Evolutionary conservation across 768 basidiomycete genomes (phyloP).

Genomic region (Agrocybe pediades): DNA sequence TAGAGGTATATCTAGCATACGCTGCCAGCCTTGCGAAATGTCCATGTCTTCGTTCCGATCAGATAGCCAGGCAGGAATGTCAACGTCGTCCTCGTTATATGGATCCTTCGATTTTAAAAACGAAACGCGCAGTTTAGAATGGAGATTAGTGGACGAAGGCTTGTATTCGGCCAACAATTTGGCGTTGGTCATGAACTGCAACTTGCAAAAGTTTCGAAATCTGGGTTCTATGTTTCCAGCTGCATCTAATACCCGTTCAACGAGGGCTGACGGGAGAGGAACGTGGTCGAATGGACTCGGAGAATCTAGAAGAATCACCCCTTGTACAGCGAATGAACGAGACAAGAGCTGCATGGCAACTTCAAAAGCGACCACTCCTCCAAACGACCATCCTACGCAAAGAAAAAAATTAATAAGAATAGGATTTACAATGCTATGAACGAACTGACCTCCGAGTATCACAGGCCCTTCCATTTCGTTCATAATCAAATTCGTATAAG

Average conservation of each 20-base stretch:
- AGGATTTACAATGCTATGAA: neutral
- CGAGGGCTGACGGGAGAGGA: constrained; percentile 51
- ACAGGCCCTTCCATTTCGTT: constrained; percentile 37
- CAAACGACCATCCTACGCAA: constrained; percentile 73
- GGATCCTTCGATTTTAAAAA: constrained; percentile 56
- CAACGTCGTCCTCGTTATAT: constrained; percentile 30
- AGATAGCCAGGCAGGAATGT: constrained; percentile 54
- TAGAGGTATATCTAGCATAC: constrained; percentile 35
- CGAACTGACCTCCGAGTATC: constrained; percentile 57
- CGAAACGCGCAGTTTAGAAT: constrained; percentile 36
- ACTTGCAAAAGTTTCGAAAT: constrained; percentile 36
- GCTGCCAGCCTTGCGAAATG: constrained; percentile 49
- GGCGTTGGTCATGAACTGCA: constrained; percentile 53
- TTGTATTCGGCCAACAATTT: constrained; percentile 49
- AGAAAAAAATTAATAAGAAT: neutral
- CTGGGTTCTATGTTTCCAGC: constrained; percentile 27
- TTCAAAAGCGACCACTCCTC: constrained; percentile 73
- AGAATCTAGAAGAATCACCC: constrained; percentile 68
- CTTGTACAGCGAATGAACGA: constrained; percentile 43
- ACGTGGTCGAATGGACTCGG: constrained; percentile 57
- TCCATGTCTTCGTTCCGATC: constrained; percentile 38
- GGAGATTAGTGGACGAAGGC: constrained; percentile 5
- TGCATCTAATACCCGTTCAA: constrained; percentile 46
- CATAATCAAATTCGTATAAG: constrained; percentile 47
- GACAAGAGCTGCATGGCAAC: constrained; percentile 49